Evolutionary conservation across 1,284 basidiomycete genomes (phyloP), one percentile per base, ranked within the genome.

Genomic region (Fomitiporia mediterranea): DNA sequence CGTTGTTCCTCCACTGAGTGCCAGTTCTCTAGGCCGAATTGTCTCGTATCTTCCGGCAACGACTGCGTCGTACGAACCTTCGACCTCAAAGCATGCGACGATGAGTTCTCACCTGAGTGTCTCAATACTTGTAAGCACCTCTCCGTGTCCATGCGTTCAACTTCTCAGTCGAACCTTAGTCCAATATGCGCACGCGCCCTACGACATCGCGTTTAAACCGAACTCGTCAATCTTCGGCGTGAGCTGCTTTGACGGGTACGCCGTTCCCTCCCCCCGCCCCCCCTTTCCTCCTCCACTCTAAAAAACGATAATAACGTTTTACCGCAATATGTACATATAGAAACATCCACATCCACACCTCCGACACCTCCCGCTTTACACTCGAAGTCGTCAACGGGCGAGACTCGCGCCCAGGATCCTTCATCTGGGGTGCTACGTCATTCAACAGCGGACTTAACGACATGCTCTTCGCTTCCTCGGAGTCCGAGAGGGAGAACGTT

Each of bases 381-480:
- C 52, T 53, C 47, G 39, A 37, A 28, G 56, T 49, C 7, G 60
- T 47, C 19, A 23, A 39, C 37, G 49, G n/a, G 19, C 2, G 19
- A 6, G 39, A 27, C 6, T 58, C 59, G 17, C 66, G 66, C 28
- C 64, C 76, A 23, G 83, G 82, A 4, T 67, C 74, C 4, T 74
- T 83, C 43, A 65, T 68, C 5, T 88, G 85, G 86, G 85, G 85
- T n/a, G 56, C 38, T 7, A 44, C 15, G n/a, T 23, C 0, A 42
- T 38, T 8, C 73, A 68, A 1, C 51, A 64, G 0, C 73, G 78
- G 0, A 56, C 68, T 50, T 21, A 11, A 44, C 0, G 62, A 74
- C 17, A 57, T 70, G 13, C 62, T 88, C 7, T 86, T 83, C 63
- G 78, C 80, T 0, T 85, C 82, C 1, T 80, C 83, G 0, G 84